Conservation (phyloP, 495 filamentous ascomycete genomes). For the Penicillium robsamsonii region DNA sequence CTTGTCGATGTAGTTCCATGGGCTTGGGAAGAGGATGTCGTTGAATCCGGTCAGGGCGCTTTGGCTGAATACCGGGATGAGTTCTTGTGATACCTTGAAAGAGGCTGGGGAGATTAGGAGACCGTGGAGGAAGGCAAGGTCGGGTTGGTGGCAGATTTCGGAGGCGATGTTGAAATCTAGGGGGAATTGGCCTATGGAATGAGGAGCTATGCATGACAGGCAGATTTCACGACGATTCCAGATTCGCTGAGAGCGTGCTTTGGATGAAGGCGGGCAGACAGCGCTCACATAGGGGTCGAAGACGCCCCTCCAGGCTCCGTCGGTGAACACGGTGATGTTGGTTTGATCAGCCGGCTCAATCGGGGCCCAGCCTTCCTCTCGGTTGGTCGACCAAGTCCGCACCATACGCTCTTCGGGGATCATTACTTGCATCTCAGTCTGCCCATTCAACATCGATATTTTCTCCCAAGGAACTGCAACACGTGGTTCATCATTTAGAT, state of each 20-base stretch:
- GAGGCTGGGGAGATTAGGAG: slow-evolving; percentile 64
- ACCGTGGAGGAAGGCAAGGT: slow-evolving; percentile 70
- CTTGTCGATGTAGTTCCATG: slow-evolving; percentile 53
- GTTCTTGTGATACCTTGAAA: slow-evolving; percentile 57
- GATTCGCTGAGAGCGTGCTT: slow-evolving; percentile 44
- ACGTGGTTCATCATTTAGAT: slow-evolving; percentile 74
- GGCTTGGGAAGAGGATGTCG: slow-evolving; percentile 48
- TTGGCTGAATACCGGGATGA: slow-evolving; percentile 73
- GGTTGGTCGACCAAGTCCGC: slow-evolving; percentile 36
- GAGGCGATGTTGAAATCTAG: slow-evolving; percentile 61
- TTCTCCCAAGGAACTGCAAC: slow-evolving; percentile 69
- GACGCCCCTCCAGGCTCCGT: slow-evolving; percentile 41
- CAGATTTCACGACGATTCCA: slow-evolving; percentile 57
- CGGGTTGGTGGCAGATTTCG: slow-evolving; percentile 76
- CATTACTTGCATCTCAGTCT: slow-evolving; percentile 29
- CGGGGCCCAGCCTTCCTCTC: slow-evolving; percentile 40
- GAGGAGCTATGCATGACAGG: slow-evolving; percentile 58
- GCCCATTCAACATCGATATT: slow-evolving; percentile 36
- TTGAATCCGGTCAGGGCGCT: slow-evolving; percentile 60
- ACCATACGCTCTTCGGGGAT: slow-evolving; percentile 22
- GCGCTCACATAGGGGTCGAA: slow-evolving; percentile 49
- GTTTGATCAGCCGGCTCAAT: slow-evolving; percentile 44
- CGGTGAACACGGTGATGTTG: slow-evolving; percentile 50
- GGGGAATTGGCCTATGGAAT: slow-evolving; percentile 67
- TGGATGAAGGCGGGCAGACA: slow-evolving; percentile 58